Evolutionary conservation across 331 rosid genomes (phyloP).

Genomic region (Pyrus hybrid): DNA sequence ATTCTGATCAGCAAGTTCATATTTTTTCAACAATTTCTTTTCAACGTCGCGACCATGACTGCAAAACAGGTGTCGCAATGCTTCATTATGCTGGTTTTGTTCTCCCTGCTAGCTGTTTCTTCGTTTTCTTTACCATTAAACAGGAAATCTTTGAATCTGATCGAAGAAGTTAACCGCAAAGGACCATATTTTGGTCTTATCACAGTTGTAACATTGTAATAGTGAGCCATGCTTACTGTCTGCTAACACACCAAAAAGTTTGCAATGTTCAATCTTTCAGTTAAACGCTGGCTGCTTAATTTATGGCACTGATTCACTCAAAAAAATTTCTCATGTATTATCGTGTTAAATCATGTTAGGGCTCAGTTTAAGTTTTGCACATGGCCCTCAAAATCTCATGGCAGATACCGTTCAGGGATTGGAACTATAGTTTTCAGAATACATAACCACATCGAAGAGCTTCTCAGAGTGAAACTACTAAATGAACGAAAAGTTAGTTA

Average conservation of each 20-base stretch:
- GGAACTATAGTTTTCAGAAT: too few species aligned
- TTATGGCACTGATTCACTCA: too few species aligned
- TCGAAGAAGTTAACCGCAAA: slow-evolving; percentile 16
- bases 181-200: slow-evolving; percentile 41
- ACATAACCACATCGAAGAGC: too few species aligned
- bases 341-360: too few species aligned
- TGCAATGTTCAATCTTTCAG: too few species aligned
- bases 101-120: background rate
- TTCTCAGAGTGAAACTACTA: too few species aligned
- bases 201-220: slow-evolving; percentile 24
- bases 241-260: background rate
- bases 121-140: slow-evolving; percentile 6
- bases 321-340: too few species aligned
- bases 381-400: too few species aligned
- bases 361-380: too few species aligned
- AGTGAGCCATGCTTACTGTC: slow-evolving; percentile 10
- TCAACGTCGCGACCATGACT: background rate
- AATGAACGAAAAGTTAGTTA: background rate
- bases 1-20: background rate
- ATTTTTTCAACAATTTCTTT: background rate
- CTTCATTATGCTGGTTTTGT: background rate
- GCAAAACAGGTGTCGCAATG: background rate
- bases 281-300: too few species aligned
- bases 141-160: background rate
- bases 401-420: too few species aligned